Evolutionary conservation across 2,329 filamentous ascomycete species (phyloP).

Genomic region (Dothideomycetidae sp.): DNA sequence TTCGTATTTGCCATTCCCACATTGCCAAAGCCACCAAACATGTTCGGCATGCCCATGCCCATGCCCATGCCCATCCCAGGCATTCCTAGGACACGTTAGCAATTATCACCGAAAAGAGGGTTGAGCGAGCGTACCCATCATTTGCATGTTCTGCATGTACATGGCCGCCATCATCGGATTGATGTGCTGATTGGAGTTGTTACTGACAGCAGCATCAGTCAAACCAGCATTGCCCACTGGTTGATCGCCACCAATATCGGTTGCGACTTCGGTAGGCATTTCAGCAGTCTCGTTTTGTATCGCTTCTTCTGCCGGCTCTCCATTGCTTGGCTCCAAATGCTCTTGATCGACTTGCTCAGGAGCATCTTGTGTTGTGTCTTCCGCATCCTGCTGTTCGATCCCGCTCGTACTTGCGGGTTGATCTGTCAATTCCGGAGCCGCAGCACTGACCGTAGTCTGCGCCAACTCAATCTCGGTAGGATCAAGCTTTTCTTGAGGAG

Average conservation of each 20-base stretch:
- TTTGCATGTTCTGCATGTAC: constrained; percentile 47
- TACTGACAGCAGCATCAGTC: not conserved
- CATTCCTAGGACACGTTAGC: constrained; percentile 44
- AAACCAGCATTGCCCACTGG: no score
- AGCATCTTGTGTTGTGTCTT: no score
- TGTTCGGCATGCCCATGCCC: constrained; percentile 76
- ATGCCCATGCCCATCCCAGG: constrained; percentile 54
- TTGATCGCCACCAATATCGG: no score
- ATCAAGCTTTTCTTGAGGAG: no score
- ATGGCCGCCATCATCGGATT: constrained; percentile 61
- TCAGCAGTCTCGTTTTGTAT: no score
- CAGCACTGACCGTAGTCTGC: no score
- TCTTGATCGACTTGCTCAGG: constrained; percentile 8
- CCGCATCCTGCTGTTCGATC: no score
- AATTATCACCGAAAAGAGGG: constrained; percentile 1
- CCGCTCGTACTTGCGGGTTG: no score
- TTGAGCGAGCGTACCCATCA: constrained; percentile 70
- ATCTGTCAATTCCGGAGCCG: no score
- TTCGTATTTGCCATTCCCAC: constrained; percentile 69
- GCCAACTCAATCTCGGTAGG: no score
- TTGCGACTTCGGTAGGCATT: no score
- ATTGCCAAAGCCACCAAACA: constrained; percentile 60
- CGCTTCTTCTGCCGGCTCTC: not conserved
- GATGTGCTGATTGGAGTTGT: constrained; percentile 41
- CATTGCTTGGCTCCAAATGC: constrained; percentile 7